A percentile compares a stretch with the other conserved stretches of the same genome.
Conservation (phyloP, 139 green algal species). For the Chlorella ohadii region DNA sequence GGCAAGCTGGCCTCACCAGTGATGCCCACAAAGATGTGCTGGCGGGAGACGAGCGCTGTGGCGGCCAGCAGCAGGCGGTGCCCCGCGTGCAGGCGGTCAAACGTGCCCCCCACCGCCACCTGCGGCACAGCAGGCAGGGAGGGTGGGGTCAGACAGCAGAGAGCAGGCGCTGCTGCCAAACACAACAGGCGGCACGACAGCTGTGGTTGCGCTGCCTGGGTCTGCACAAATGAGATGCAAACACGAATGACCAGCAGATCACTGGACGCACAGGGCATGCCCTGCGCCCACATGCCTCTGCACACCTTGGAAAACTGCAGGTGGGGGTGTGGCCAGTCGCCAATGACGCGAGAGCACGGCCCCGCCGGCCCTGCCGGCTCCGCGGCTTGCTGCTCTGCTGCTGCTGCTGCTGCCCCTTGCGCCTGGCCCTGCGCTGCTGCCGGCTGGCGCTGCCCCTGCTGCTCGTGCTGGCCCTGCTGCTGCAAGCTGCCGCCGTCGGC, state of each 20-base stretch:
- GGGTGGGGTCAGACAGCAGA: no score
- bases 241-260: no score
- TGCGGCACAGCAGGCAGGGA: background rate
- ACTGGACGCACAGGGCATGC: no score
- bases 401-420: conserved; percentile 17
- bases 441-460: background rate
- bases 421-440: no score
- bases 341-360: conserved; percentile 22
- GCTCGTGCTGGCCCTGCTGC: conserved; percentile 31
- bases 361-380: background rate
- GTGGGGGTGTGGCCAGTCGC: conserved; percentile 36
- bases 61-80: conserved; percentile 90
- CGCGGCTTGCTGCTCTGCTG: background rate
- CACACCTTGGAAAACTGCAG: conserved; percentile 14
- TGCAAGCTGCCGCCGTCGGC: background rate
- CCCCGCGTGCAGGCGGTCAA: conserved; percentile 93
- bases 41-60: conserved; percentile 65
- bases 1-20: conserved; percentile 65
- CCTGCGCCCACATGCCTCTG: no score
- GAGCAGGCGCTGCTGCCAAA: no score
- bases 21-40: conserved; percentile 78
- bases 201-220: no score
- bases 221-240: no score
- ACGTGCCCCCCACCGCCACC: conserved; percentile 92
- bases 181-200: no score